Evolutionary conservation across 169 alveolate genomes (phyloP).

Genomic region (Eimeria brunetti): DNA sequence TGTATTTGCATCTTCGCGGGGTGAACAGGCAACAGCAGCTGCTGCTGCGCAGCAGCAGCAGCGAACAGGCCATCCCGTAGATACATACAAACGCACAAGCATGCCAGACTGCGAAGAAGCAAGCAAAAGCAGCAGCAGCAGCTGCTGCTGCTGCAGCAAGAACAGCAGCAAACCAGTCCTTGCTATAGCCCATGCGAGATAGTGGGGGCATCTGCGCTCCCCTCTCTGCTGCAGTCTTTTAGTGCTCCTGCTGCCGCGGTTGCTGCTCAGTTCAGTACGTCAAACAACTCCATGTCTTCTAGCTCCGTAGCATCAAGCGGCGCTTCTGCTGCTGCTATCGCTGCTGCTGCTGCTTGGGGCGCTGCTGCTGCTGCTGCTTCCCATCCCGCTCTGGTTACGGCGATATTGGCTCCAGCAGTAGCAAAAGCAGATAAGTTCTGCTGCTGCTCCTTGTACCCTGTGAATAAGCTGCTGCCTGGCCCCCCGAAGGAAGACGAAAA

Average conservation of each 20-base stretch:
- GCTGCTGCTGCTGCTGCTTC: background rate
- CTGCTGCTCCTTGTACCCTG: background rate
- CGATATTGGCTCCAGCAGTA: background rate
- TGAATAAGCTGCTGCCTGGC: too few relatives aligned
- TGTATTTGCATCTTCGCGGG: too few relatives aligned
- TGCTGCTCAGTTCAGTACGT: background rate
- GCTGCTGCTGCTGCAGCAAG: slow-evolving; percentile 9
- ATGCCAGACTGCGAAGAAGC: too few relatives aligned
- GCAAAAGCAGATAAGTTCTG: background rate
- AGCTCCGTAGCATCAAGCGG: background rate
- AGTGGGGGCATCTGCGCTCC: background rate
- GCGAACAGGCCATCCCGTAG: too few relatives aligned
- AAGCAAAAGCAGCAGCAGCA: background rate
- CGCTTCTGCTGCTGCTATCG: background rate
- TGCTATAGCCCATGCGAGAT: background rate
- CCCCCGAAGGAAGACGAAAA: too few relatives aligned
- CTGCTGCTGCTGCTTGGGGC: too few relatives aligned
- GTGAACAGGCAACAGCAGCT: too few relatives aligned
- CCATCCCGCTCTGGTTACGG: background rate
- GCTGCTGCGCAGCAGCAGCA: too few relatives aligned
- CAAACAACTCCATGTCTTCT: slow-evolving; percentile 8
- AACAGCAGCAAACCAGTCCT: background rate
- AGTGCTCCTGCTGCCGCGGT: background rate
- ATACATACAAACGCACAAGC: too few relatives aligned
- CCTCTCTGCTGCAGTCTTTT: background rate